Conservation (phyloP, 2,329 filamentous ascomycete genomes). For the Chaetomium globosum region DNA sequence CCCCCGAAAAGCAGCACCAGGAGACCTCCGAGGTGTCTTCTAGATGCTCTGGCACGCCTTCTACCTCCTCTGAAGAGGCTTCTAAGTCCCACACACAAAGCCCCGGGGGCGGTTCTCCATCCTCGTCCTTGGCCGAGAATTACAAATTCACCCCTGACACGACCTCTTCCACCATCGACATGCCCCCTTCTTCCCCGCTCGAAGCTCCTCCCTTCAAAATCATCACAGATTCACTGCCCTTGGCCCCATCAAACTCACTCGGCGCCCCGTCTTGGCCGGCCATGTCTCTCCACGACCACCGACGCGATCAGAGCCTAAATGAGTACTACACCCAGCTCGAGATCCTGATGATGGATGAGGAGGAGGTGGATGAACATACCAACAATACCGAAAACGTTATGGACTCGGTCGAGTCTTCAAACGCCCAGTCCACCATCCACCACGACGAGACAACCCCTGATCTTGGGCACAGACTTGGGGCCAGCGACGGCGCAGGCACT, state of each 20-base stretch:
- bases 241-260: conserved; percentile 9
- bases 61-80: neutral
- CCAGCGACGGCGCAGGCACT: neutral
- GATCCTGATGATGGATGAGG: conserved; percentile 1
- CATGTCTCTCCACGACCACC: neutral
- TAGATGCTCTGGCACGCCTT: neutral
- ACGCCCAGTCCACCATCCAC: neutral
- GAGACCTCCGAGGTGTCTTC: neutral
- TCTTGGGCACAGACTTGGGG: neutral
- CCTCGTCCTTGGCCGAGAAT: neutral
- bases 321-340: conserved; percentile 9
- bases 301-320: neutral
- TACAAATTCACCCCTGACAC: neutral
- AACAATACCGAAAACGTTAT: neutral
- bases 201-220: neutral
- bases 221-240: neutral
- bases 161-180: neutral
- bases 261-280: neutral
- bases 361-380: neutral
- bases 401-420: neutral
- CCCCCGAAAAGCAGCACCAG: neutral
- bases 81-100: neutral
- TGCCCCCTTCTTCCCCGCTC: neutral
- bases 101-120: neutral
- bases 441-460: neutral